Conservation (phyloP, 164 flowering plant genomes). For the Amborella trichopoda region DNA sequence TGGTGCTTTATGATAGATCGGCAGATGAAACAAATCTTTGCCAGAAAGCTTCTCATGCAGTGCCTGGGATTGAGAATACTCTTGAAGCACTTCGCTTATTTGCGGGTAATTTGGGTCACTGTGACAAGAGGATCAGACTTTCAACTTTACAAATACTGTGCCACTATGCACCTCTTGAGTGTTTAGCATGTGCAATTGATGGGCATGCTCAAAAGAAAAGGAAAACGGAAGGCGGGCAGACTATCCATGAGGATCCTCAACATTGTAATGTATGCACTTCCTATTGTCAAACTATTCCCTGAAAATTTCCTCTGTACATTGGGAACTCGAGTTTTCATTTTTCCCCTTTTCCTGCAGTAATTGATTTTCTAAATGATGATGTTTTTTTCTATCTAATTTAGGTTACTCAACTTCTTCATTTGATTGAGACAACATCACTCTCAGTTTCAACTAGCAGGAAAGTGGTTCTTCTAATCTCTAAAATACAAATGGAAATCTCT, state of each 20-base stretch:
- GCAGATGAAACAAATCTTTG: slow-evolving; percentile 10
- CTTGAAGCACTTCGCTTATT: slow-evolving; percentile 32
- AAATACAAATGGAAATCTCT: slow-evolving; percentile 50
- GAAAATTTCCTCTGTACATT: too few species aligned
- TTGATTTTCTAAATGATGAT: neutral
- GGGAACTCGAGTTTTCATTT: too few species aligned
- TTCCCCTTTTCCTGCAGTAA: too few species aligned
- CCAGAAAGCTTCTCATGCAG: slow-evolving; percentile 22
- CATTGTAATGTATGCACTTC: slow-evolving; percentile 27
- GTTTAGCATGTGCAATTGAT: slow-evolving; percentile 10
- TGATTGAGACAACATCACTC: slow-evolving; percentile 55
- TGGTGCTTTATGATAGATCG: slow-evolving; percentile 40
- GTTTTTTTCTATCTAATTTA: slow-evolving; percentile 11
- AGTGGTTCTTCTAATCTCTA: slow-evolving; percentile 37
- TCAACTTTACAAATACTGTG: slow-evolving; percentile 69
- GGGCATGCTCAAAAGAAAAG: slow-evolving; percentile 22
- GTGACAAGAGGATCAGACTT: slow-evolving; percentile 54
- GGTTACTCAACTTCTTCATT: slow-evolving; percentile 63
- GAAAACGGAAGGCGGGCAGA: slow-evolving; percentile 24
- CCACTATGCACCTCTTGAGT: slow-evolving; percentile 35
- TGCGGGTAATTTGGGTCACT: slow-evolving; percentile 50
- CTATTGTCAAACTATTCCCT: too few species aligned
- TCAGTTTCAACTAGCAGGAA: slow-evolving; percentile 68
- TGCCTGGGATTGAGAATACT: slow-evolving; percentile 28
- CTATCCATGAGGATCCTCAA: slow-evolving; percentile 12